Evolutionary conservation across 306 rosid genomes (phyloP), one percentile per base, ranked within the genome.

Genomic region (Sesbania bispinosa): DNA sequence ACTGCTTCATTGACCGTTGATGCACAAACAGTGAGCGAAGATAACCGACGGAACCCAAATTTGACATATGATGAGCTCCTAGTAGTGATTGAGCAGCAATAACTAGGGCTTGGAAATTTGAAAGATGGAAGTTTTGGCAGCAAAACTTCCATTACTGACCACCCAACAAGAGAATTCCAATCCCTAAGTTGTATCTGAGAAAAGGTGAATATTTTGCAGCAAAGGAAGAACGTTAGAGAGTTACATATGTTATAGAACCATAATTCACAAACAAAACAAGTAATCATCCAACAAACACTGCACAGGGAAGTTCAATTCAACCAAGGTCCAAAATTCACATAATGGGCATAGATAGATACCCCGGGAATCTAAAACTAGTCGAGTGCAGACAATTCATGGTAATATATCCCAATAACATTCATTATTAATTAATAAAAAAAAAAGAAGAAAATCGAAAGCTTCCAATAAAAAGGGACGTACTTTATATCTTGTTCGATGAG

Each of bases 41-140:
- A 72, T 20, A 39, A 15, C 0, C 79, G 71, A 1, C 76, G 79
- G 42, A 69, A 55, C 29, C 86, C 23, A 10, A 57, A 2, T 23
- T 73, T 65, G 5, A 72, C 39, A 57, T 11, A 13, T 1, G 75
- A 18, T 26, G 80, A 67, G 38, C 69, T 76, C 64, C 35, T 66
- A 29, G 71, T 29, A 39, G 79, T 73, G 60, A 73, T 59, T 35
- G 78, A 66, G 4, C 50, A 58, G 65, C 82, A 71, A 60, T n/a
- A 63, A 50, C 19, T 33, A 10, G 76, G 45, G 63, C 74, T 62
- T 42, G 79, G 71, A 33, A 78, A 46, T 24, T 71, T 75, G 75
- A 84, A 81, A 72, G 84, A 78, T 53, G 84, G 80, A 79, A 85
- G 82, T 33, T 81, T 85, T 27, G 74, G 76, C 26, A 73, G 36